Conservation (phyloP, 148 eudicot species). For the Chenopodium quinoa region DNA sequence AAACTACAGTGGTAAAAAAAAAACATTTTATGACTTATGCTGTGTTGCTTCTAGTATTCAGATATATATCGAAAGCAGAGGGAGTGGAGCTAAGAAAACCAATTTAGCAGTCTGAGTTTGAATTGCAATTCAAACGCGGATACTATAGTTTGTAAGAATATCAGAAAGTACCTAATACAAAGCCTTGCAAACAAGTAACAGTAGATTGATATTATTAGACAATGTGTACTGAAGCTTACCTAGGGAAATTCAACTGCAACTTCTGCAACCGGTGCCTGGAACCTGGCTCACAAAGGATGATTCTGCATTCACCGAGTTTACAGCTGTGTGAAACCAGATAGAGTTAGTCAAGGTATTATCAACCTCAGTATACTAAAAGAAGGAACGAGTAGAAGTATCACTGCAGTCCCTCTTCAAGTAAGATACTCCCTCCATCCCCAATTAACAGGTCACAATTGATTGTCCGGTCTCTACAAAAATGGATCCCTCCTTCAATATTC, state of each 20-base stretch:
- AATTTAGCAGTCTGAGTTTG: background rate
- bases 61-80: background rate
- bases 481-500: background rate
- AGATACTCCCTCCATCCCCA: background rate
- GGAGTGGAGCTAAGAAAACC: background rate
- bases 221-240: constrained; percentile 39
- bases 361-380: background rate
- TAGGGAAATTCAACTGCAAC: constrained; percentile 93
- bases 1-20: background rate
- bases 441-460: background rate
- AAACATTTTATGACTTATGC: too few species aligned
- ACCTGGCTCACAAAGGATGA: constrained; percentile 80
- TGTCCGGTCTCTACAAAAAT: background rate
- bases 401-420: background rate
- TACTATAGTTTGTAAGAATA: background rate
- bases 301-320: constrained; percentile 93
- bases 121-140: background rate
- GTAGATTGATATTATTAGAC: background rate
- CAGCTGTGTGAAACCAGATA: constrained; percentile 50
- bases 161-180: background rate
- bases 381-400: background rate
- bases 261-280: constrained; percentile 83
- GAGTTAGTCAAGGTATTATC: background rate
- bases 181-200: background rate
- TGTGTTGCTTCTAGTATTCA: background rate